Evolutionary conservation across 1,284 basidiomycete species (phyloP).

Genomic region (Sporisorium iseilematis-ciliati): DNA sequence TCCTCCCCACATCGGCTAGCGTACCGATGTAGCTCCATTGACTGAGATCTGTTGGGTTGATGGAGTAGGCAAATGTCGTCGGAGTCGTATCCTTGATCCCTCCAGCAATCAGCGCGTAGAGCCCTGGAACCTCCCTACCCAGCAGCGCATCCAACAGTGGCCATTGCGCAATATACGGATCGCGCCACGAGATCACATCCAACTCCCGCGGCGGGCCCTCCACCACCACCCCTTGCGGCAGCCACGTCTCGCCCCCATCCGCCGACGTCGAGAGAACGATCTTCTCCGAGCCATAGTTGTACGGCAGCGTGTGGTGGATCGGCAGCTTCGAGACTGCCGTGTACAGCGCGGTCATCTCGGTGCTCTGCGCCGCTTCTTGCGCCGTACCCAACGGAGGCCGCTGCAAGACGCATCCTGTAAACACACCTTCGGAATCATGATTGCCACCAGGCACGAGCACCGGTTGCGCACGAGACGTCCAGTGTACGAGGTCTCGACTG

Average conservation of each 20-base stretch:
- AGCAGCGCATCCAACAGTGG: constrained; percentile 50
- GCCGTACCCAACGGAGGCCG: constrained; percentile 33
- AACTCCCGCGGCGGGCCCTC: constrained; percentile 45
- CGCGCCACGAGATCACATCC: constrained; percentile 57
- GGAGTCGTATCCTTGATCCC: constrained; percentile 49
- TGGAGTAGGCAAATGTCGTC: constrained; percentile 53
- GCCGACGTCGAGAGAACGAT: constrained; percentile 52
- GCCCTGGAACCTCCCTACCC: constrained; percentile 20
- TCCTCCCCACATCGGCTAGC: constrained; percentile 44
- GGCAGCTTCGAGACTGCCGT: constrained; percentile 58
- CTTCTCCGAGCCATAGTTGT: constrained; percentile 55
- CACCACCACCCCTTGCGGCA: constrained; percentile 37
- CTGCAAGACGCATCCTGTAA: constrained; percentile 55
- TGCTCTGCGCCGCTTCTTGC: constrained; percentile 15
- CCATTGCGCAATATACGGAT: constrained; percentile 54
- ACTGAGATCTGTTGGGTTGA: constrained; percentile 42
- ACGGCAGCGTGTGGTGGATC: constrained; percentile 54
- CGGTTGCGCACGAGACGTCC: constrained; percentile 43
- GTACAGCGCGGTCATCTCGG: constrained; percentile 56
- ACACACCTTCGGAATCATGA: constrained; percentile 55
- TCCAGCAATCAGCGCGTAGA: constrained; percentile 56
- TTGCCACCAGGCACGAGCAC: constrained; percentile 43
- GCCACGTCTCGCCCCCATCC: constrained; percentile 54
- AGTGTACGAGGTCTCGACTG: constrained; percentile 52
- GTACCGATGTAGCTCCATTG: constrained; percentile 50